Evolutionary conservation across 106 monocot genomes (phyloP), one percentile per base, ranked within the genome.

Genomic region (Dendrobium nobile): DNA sequence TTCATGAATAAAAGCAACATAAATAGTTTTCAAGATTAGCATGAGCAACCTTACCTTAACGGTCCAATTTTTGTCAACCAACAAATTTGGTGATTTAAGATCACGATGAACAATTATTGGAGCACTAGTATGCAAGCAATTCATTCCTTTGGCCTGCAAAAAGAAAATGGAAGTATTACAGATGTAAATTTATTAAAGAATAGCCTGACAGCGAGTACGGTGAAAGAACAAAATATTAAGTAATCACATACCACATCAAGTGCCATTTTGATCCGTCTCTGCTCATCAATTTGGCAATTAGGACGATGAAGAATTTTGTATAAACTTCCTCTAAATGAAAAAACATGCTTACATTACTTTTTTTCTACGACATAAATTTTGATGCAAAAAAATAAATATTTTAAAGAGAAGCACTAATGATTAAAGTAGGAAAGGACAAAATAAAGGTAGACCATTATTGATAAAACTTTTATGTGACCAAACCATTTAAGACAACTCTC

Each of bases 31-130:
- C 47, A 27, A 26, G 10, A 2, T 51, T 76, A 33, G 37, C 51
- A 75, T 20, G 15, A 75, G 74, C 27, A 3, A 8, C 31, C 5
- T 78, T 88, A 98, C 98, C 94, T 95, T 98, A 20, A 98, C 98
- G 77, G 88, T 92, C 98, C 98, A 98, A 67, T 98, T 92, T 83
- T 92, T 92, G 86, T 98, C 95, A 20, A 98, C 98, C 59, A 98
- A 86, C 51, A 98, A 84, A 91, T 98, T 98, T 85, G 94, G 98
- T 65, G 98, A 98, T 84, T 98, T 98, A 22, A 98, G 84, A 86
- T 98, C 98, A 40, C 98, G 88, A 37, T 98, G 98, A 54, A 95
- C 98, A 84, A 98, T 91, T 77, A 89, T 95, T 64, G 98, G 98
- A 33, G 86, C 77, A 83, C 98, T 95, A 28, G 84, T 86, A 43